Conservation (phyloP, 2,329 filamentous ascomycete genomes). For the Neonectria magnoliae region DNA sequence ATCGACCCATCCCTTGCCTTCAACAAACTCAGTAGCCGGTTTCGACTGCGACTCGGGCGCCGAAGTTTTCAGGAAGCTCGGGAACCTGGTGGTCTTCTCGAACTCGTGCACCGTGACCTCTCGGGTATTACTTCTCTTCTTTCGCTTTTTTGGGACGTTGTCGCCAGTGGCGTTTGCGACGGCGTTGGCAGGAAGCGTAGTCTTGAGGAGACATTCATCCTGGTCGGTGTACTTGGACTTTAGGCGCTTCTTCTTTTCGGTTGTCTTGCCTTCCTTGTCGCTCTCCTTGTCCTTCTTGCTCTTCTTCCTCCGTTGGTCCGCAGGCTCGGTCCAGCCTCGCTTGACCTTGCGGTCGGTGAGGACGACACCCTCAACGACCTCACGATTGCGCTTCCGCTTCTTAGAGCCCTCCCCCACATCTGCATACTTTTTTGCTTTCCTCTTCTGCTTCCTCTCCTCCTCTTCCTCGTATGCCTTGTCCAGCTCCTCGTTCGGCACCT, state of each 20-base stretch:
- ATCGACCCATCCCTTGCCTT: conserved; percentile 91
- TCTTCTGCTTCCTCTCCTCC: conserved; percentile 46
- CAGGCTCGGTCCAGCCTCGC: conserved; percentile 85
- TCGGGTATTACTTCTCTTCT: conserved; percentile 59
- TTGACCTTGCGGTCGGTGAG: conserved; percentile 83
- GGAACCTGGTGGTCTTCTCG: conserved; percentile 82
- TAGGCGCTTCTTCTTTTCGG: conserved; percentile 66
- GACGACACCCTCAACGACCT: conserved; percentile 72
- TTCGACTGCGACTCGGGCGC: conserved; percentile 46
- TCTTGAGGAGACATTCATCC: conserved; percentile 86
- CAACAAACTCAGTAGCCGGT: conserved; percentile 71
- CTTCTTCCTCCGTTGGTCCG: conserved; percentile 58
- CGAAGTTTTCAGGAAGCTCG: conserved; percentile 77
- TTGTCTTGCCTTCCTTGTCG: conserved; percentile 60
- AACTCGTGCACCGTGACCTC: conserved; percentile 88
- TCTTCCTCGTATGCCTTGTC: conserved; percentile 47
- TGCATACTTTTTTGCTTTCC: conserved; percentile 46
- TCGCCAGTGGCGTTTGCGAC: conserved; percentile 55
- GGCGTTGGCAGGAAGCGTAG: conserved; percentile 68
- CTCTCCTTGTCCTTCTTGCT: conserved; percentile 59
- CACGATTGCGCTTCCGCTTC: conserved; percentile 62
- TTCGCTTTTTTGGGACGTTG: conserved; percentile 64
- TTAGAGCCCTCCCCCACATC: conserved; percentile 50
- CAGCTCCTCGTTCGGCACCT: conserved; percentile 48
- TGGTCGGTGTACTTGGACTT: conserved; percentile 84